Base-by-base conservation (phyloP, 768 basidiomycete species). In the Termitomyces sp. region DNA sequence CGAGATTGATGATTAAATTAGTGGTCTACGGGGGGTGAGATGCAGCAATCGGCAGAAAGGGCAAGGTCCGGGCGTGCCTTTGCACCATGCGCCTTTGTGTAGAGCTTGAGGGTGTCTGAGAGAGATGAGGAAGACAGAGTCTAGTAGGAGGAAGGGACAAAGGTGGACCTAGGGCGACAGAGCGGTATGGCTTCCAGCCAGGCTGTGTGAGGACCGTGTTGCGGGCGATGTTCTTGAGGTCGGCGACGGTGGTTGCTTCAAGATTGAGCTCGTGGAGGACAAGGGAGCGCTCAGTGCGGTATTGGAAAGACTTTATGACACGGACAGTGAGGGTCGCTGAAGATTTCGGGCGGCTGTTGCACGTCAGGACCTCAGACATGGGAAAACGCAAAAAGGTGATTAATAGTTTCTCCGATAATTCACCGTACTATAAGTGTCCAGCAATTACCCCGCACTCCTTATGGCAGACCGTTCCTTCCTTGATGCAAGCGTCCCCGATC, bases 1-100 rank as follows among this genome's bases (percentile, higher is more conserved):
- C 94, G 57, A 98, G 81, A 71, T 99, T 99, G 68, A 99, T 98
- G 71, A 99, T 98, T 29, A 99, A 79, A 74, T 99, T 98, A 32
- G 90, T 90, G 1, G 95, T 96, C 96, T 98, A 65, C 16, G 50
- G 57, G 37, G 6, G 3, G 29, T 58, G 37, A 39, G 44, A 31
- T 58, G 34, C 5, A 46, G 44, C 55, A 54, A 41, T 34, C 16
- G 48, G 42, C 39, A 20, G 39, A 18, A 24, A 31, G 34, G 14
- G 37, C 37, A 46, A 36, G 16, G n/a, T 55, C 32, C 32, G 27
- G 49, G 60, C 71, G 20, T 52, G 90, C 96, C 83, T 99, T 99
- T 54, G 93, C 82, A 12, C 95, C 94, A 67, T 98, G 96, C 2
- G 96, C 97, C 68, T 86, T 87, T 4, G 92, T 91, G 69, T 99